Percentiles rank a stretch among this genome's conserved stretches.
Evolutionary conservation across 331 rosid genomes (phyloP).

Genomic region (Saraca asoca): DNA sequence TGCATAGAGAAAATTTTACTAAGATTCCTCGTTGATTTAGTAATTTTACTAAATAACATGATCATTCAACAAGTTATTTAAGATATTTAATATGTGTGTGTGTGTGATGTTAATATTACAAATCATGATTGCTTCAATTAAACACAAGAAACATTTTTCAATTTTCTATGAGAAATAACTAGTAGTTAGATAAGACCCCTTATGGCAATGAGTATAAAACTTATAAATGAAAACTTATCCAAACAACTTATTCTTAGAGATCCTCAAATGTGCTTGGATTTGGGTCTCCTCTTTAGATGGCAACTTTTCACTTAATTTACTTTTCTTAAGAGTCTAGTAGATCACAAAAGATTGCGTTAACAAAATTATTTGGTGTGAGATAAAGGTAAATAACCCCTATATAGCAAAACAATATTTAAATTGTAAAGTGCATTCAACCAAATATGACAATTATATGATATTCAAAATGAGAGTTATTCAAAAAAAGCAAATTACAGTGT

Average conservation of each 20-base stretch:
- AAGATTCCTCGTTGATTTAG: slow-evolving; percentile 4
- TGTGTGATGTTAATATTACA: too few relatives aligned
- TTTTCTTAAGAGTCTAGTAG: slow-evolving; percentile 68
- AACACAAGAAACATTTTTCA: too few relatives aligned
- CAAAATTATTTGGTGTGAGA: slow-evolving; percentile 10
- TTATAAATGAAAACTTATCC: too few relatives aligned
- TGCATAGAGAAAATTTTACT: slow-evolving; percentile 13
- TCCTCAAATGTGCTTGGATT: slow-evolving; percentile 48
- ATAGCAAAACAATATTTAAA: slow-evolving; percentile 15
- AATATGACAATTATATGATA: neutral
- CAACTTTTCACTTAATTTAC: slow-evolving; percentile 53
- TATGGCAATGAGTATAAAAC: too few relatives aligned
- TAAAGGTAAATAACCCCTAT: slow-evolving; percentile 16
- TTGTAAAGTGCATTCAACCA: neutral
- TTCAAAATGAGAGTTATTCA: neutral
- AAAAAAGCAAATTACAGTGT: slow-evolving; percentile 2
- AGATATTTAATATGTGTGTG: too few relatives aligned
- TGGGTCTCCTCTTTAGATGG: slow-evolving; percentile 61
- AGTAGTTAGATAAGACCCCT: too few relatives aligned
- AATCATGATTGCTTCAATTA: too few relatives aligned
- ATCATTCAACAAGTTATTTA: too few relatives aligned
- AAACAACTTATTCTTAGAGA: slow-evolving; percentile 30
- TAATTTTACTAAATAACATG: neutral
- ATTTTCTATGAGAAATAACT: too few relatives aligned
- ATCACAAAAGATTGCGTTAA: slow-evolving; percentile 20